These are phyloP conservation scores for Aspergillus sp. DNA, from an alignment of 2,329 filamentous ascomycete genomes.

Conservation along the genomic window DNA sequence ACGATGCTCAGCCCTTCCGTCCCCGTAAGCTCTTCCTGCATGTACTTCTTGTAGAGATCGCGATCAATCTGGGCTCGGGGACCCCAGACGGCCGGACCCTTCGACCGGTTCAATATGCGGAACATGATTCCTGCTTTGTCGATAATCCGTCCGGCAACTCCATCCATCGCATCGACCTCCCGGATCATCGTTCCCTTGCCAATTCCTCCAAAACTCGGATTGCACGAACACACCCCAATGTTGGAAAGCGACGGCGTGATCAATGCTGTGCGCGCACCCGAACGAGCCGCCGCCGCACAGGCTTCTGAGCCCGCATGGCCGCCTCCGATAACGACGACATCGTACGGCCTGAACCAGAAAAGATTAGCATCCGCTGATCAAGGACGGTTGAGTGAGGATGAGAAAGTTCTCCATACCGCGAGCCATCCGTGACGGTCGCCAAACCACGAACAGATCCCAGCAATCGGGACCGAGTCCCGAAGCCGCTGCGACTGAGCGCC, in stretches of 20 bases:
- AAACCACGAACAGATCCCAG: conserved; percentile 27
- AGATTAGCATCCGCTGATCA: conserved; percentile 2
- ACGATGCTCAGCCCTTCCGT: conserved; percentile 80
- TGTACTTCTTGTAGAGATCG: conserved; percentile 80
- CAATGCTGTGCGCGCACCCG: conserved; percentile 83
- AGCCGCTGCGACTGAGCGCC: conserved; percentile 26
- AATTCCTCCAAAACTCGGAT: conserved; percentile 96
- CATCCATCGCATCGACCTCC: conserved; percentile 92
- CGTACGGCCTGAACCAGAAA: conserved; percentile 59
- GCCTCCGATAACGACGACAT: conserved; percentile 93
- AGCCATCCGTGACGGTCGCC: conserved; percentile 38
- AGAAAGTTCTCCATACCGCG: conserved; percentile 28
- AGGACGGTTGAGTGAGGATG: not conserved
- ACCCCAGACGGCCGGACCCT: conserved; percentile 95
- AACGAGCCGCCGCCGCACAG: conserved; percentile 81
- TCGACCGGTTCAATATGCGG: conserved; percentile 78
- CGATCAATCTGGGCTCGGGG: conserved; percentile 95
- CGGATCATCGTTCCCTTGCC: conserved; percentile 95
- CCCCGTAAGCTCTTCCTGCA: conserved; percentile 77
- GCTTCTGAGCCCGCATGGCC: conserved; percentile 96
- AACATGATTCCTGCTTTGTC: conserved; percentile 97
- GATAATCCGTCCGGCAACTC: conserved; percentile 80
- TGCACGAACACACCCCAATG: conserved; percentile 92
- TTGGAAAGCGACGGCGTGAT: conserved; percentile 86
- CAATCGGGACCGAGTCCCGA: conserved; percentile 20